Conservation (phyloP, 106 monocot genomes). For the Dactylorhiza incarnata region DNA sequence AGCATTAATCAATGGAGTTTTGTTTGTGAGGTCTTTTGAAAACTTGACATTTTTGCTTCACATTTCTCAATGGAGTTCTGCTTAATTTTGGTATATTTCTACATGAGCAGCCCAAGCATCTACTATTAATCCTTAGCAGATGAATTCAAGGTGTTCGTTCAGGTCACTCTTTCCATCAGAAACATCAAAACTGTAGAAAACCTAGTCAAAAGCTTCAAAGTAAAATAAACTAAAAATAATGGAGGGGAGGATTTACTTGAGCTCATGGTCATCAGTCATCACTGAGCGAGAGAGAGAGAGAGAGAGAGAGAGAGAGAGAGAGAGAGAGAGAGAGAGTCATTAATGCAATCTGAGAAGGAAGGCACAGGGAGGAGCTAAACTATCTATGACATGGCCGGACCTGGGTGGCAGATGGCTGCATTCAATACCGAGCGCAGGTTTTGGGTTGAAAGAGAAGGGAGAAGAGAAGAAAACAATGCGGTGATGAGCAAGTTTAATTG, state of each 20-base stretch:
- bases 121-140: not conserved
- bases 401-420: not conserved
- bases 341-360: not conserved
- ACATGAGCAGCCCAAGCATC: not conserved
- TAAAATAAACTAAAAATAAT: no score
- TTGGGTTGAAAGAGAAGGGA: not conserved
- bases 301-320: no score
- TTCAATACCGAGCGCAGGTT: not conserved
- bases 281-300: no score
- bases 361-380: not conserved
- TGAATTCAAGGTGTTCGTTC: not conserved
- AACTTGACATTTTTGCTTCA: not conserved
- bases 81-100: not conserved
- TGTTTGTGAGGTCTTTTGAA: not conserved
- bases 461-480: constrained; percentile 2
- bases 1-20: not conserved
- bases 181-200: no score
- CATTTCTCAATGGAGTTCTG: not conserved
- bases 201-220: no score
- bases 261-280: not conserved
- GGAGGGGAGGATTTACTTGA: no score
- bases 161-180: no score
- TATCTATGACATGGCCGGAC: not conserved
- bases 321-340: not conserved
- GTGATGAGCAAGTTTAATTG: not conserved